Evolutionary conservation across 108 stramenopile species (phyloP).

Genomic region (Stephanodiscus minutulus): DNA sequence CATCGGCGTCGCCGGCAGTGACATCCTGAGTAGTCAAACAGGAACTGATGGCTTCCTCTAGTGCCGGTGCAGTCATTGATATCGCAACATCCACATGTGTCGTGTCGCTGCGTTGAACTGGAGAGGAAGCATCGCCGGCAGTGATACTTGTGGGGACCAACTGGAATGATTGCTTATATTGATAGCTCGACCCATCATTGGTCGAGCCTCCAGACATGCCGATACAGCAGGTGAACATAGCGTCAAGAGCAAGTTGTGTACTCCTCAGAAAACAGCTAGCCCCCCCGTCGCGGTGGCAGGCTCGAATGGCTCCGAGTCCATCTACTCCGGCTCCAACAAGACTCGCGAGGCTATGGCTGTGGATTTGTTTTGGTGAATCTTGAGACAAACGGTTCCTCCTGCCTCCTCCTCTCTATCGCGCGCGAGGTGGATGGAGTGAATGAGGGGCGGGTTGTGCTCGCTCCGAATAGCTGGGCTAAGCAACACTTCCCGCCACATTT

Average conservation of each 20-base stretch:
- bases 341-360: too few relatives aligned
- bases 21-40: background rate
- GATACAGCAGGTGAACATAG: conserved; percentile 5
- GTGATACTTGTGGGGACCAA: conserved; percentile 1
- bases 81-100: background rate
- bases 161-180: conserved; percentile 4
- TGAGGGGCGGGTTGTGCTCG: too few relatives aligned
- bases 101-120: background rate
- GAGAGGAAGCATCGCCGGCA: background rate
- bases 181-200: background rate
- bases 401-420: too few relatives aligned
- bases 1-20: background rate
- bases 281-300: too few relatives aligned
- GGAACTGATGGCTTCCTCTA: conserved; percentile 15
- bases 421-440: too few relatives aligned
- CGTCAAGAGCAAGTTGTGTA: background rate
- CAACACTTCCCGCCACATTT: too few relatives aligned
- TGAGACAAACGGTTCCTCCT: too few relatives aligned
- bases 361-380: too few relatives aligned
- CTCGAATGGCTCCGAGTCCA: too few relatives aligned
- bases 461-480: too few relatives aligned
- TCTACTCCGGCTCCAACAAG: too few relatives aligned
- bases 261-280: background rate
- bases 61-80: conserved; percentile 3
- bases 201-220: background rate